phyloP scores from a whole-genome alignment of 306 rosid species.

The Acacia melanoxylon region DNA sequence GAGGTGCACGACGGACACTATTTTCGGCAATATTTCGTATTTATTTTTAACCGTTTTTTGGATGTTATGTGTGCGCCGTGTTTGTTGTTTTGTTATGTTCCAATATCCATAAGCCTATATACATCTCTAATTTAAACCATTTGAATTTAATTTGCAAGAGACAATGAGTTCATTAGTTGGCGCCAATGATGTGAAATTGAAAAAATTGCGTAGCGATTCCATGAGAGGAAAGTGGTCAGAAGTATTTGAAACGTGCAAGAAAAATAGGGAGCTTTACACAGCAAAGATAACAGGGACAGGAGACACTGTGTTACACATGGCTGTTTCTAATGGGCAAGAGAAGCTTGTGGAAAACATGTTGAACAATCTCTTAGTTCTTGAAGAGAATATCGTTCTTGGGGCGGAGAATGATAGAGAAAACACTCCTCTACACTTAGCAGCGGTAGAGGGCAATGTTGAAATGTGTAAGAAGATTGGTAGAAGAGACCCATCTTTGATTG shows the following conservation, averaged over 20 bases:
- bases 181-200: not conserved
- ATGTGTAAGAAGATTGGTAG: no score
- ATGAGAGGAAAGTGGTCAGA: conserved; percentile 41
- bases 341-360: no score
- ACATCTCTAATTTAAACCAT: no score
- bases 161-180: not conserved
- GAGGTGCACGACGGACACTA: rapidly evolving
- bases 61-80: not conserved
- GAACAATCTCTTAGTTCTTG: no score
- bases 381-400: not conserved
- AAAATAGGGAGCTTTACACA: not conserved
- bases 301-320: conserved; percentile 53
- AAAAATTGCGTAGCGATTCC: not conserved
- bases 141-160: not conserved
- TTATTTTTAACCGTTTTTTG: no score
- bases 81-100: no score
- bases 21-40: no score
- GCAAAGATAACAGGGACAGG: not conserved
- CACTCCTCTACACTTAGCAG: not conserved
- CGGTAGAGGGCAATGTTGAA: not conserved
- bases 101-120: no score
- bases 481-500: not conserved
- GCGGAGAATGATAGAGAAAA: not conserved
- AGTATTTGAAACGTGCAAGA: conserved; percentile 7
- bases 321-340: conserved; percentile 21